Evolutionary conservation across 2,329 filamentous ascomycete genomes (phyloP), one percentile per base, ranked within the genome.

Genomic region (Amylocarpus encephaloides): DNA sequence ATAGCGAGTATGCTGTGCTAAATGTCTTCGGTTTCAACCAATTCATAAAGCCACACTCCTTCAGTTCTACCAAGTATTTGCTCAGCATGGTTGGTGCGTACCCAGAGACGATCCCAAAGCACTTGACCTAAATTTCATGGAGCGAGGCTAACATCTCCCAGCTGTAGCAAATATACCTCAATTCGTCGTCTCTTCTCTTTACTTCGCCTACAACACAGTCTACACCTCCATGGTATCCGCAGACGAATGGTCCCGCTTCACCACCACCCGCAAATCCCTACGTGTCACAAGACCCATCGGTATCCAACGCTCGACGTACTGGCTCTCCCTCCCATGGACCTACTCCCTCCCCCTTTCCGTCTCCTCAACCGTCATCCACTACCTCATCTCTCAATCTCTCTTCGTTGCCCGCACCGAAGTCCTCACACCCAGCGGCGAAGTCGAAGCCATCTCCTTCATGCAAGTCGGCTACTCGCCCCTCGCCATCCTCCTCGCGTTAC

Each of bases 1-100:
- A 55, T 40, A 58, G 53, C 38, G n/a, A 43, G 16, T 22, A 36
- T 18, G 55, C 55, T n/a, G 48, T 38, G 26, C 15, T 54, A 30
- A 38, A 42, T n/a, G 46, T 48, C 6, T 46, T 53, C 29, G 26
- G 18, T 22, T 40, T 35, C 2, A 44, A 33, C 2, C n/a, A 18
- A 54, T 40, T 26, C 48, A 15, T 44, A 49, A n/a, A 55, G 51
- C 29, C 33, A 38, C 1, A 51, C 50, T 43, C 49, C 56, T 10
- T 55, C 15, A 44, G 53, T 12, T 60, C 75, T 15, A 16, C 76
- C 0, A 71, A 69, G 33, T 79, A 79, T 53, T 22, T 66, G 0
- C 73, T 74, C 1, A 76, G 79, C 53, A 46, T 74, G 0, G 46
- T 77, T 3, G 51, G 38, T 19, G 19, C n/a, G 38, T 40, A 16